Evolutionary conservation across 2,329 filamentous ascomycete species (phyloP), one percentile per base, ranked within the genome.

Genomic region (Pseudodiploospora longispora): DNA sequence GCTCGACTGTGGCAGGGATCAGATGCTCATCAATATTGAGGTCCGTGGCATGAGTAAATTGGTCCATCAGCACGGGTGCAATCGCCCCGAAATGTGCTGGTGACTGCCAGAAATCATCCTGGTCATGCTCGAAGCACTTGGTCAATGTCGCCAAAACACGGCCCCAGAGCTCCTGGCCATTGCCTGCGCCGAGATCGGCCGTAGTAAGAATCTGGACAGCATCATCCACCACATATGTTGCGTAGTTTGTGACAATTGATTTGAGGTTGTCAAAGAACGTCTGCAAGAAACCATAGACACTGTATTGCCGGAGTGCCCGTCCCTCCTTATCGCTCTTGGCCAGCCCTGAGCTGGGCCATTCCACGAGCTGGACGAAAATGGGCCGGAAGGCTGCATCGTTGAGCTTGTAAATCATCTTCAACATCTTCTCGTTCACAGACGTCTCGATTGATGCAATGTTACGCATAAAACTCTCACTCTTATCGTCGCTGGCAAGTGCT

Each of bases 341-440:
- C 37, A 85, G 64, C 0, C 72, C 74, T 2, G 71, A 68, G 12
- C 71, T 73, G 1, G 85, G 77, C 85, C 90, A 96, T 46, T 95
- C 87, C 38, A 94, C 74, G n/a, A 96, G 70, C 51, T 84, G 80
- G 10, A 82, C 76, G 69, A 97, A 98, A 50, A 98, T 81, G 1
- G 93, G 94, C 9, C 90, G 78, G 79, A 98, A 98, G 1, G 85
- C 81, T 1, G 85, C 83, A 60, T 98, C 93, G 66, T 96, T 97
- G 49, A 98, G 78, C 71, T 97, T 97, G 71, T 95, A 88, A 43
- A 95, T 85, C 82, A 96, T 93, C 64, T 88, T 86, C 47, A 98
- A 77, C 0, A 83, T 79, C 9, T 85, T 80, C 7, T 83, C 77
- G 59, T 87, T 84, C 52, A 87, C 58, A 8, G 72, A 69, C 2